phyloP scores from a whole-genome alignment of 805 yeast species.

The Candida koratica region DNA sequence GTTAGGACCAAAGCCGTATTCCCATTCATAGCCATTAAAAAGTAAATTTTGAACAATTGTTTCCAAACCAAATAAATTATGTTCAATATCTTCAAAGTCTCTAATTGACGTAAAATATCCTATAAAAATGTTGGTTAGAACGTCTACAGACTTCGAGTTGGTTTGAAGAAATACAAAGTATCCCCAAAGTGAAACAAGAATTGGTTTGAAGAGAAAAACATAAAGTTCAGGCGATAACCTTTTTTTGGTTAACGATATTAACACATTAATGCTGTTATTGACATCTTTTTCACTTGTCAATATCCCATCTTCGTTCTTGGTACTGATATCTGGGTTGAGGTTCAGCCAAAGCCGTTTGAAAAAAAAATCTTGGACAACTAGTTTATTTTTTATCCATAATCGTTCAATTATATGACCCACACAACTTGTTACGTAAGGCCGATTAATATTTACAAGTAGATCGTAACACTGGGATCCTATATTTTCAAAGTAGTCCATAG shows the following conservation, averaged over 20 bases:
- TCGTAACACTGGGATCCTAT: constrained; percentile 63
- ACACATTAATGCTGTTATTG: constrained; percentile 61
- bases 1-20: constrained; percentile 40
- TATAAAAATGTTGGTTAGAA: constrained; percentile 36
- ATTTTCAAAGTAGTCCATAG: constrained; percentile 49
- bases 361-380: constrained; percentile 56
- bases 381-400: constrained; percentile 47
- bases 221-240: constrained; percentile 25
- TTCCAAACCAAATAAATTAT: constrained; percentile 24
- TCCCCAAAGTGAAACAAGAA: constrained; percentile 41
- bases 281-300: constrained; percentile 46
- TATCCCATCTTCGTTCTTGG: constrained; percentile 17
- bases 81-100: constrained; percentile 16
- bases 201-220: constrained; percentile 25
- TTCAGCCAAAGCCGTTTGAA: constrained; percentile 46
- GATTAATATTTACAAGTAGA: constrained; percentile 53
- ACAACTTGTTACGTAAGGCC: constrained; percentile 57
- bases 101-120: constrained; percentile 29
- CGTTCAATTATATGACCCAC: constrained; percentile 51
- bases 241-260: constrained; percentile 56
- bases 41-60: constrained; percentile 31
- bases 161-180: constrained; percentile 36
- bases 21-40: constrained; percentile 34
- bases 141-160: constrained; percentile 27
- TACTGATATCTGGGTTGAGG: constrained; percentile 33